phyloP scores from a whole-genome alignment of 2,329 filamentous ascomycete species.

The Hymenoscyphus scutula region DNA sequence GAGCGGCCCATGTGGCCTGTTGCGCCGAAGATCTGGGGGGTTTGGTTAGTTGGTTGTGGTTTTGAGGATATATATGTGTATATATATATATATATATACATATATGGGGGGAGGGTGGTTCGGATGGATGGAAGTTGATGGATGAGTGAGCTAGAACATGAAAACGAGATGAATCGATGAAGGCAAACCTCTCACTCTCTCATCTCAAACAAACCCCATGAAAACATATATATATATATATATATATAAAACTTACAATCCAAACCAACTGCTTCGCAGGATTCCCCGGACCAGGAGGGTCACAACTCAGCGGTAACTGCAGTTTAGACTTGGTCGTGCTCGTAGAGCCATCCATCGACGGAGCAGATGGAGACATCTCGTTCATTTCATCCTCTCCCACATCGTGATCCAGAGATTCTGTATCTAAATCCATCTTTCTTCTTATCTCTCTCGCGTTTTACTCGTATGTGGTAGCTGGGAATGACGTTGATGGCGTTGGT shows the following conservation, averaged over 20 bases:
- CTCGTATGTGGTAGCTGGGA: not conserved
- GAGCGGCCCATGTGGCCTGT: conserved; percentile 97
- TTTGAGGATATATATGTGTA: not conserved
- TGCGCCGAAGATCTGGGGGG: conserved; percentile 76
- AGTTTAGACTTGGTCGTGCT: conserved; percentile 42
- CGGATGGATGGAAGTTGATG: not conserved
- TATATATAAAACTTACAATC: conserved; percentile 62
- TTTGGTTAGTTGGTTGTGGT: conserved; percentile 8
- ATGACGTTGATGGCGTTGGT: not conserved
- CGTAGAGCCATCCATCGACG: not conserved
- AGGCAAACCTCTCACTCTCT: not conserved
- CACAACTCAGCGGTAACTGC: conserved; percentile 77
- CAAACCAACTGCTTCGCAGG: conserved; percentile 77
- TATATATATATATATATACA: too few species aligned
- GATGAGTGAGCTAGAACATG: not conserved
- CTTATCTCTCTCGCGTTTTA: not conserved
- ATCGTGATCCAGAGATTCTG: not conserved
- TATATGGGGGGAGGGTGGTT: not conserved
- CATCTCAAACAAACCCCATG: not conserved
- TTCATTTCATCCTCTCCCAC: not conserved
- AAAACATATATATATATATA: not conserved
- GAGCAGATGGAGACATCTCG: not conserved
- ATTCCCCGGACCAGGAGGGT: conserved; percentile 72
- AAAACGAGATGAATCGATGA: not conserved
- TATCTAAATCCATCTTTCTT: not conserved